Evolutionary conservation across 257 asterid genomes (phyloP).

Genomic region (Vinca minor): DNA sequence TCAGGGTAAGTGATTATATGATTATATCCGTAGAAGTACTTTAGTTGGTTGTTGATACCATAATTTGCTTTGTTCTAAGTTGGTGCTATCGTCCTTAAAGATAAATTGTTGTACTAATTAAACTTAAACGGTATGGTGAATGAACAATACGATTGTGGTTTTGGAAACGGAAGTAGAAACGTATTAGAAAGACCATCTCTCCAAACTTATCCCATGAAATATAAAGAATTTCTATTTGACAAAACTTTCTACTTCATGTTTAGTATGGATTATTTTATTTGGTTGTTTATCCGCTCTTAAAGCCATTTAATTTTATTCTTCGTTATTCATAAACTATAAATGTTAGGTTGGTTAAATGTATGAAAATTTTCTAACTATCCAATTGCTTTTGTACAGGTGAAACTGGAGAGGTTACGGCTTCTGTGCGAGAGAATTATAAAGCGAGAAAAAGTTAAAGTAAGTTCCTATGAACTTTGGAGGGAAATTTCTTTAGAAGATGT

Average conservation of each 20-base stretch:
- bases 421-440: slow-evolving; percentile 87
- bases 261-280: background rate
- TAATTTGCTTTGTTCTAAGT: background rate
- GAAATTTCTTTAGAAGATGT: background rate
- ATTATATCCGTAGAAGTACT: background rate
- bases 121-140: no score
- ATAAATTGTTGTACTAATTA: no score
- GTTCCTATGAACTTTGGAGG: no score
- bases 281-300: background rate
- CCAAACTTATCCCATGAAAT: no score
- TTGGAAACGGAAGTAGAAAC: no score
- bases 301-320: background rate
- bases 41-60: background rate
- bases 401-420: slow-evolving; percentile 91
- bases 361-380: background rate
- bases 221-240: background rate
- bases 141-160: no score
- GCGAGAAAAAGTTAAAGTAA: slow-evolving; percentile 91
- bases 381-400: slow-evolving; percentile 54
- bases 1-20: slow-evolving; percentile 90
- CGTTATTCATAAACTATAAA: background rate
- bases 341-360: no score
- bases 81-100: background rate
- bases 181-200: no score
- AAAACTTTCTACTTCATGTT: background rate